Evolutionary conservation across 2,329 filamentous ascomycete genomes (phyloP).

Genomic region (Claviceps humidiphila): DNA sequence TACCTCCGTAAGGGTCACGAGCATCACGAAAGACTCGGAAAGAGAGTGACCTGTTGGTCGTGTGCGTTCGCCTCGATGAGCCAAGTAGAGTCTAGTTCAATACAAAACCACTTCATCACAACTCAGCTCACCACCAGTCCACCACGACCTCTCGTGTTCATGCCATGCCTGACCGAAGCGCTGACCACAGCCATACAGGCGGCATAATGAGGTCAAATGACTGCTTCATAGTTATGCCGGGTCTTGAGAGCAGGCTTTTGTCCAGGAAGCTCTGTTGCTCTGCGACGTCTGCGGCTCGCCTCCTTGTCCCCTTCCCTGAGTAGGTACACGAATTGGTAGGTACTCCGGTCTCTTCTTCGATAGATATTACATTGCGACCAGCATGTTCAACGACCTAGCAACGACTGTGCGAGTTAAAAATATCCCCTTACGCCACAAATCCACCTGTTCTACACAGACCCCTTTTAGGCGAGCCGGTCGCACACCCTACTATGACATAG

Average conservation of each 20-base stretch:
- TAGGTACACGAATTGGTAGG: no score
- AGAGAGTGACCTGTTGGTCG: no score
- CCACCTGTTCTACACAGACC: not conserved
- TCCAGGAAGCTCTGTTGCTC: not conserved
- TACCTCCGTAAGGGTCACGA: no score
- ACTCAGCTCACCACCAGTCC: no score
- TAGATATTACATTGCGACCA: not conserved
- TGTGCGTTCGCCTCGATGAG: no score
- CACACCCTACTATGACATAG: not conserved
- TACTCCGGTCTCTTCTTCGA: not conserved
- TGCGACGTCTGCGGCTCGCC: no score
- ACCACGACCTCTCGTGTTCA: not conserved
- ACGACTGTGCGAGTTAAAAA: not conserved
- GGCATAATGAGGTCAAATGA: no score
- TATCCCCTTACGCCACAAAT: not conserved
- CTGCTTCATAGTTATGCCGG: not conserved
- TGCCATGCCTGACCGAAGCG: not conserved
- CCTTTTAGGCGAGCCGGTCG: not conserved
- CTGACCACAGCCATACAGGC: no score
- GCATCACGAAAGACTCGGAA: no score
- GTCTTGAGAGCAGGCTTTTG: not conserved
- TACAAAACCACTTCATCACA: no score
- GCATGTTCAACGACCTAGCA: not conserved
- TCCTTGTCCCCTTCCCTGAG: no score
- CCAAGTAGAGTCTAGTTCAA: no score